Evolutionary conservation across 2,329 filamentous ascomycete species (phyloP).

Genomic region (Cytospora mali): DNA sequence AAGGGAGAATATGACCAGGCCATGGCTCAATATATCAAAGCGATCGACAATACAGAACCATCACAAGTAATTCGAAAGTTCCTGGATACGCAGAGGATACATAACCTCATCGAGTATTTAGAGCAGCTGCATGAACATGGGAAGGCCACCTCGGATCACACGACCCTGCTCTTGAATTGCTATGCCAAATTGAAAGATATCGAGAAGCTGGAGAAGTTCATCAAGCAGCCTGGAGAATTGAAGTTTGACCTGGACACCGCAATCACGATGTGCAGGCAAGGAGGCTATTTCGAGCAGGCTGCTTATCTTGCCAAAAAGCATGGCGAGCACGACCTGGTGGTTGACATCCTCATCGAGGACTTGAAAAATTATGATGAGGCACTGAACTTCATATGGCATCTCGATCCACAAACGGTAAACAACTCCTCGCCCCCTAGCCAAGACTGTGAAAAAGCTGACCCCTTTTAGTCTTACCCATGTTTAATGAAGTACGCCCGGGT

Average conservation of each 20-base stretch:
- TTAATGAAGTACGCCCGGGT: slow-evolving; percentile 95
- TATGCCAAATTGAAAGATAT: slow-evolving; percentile 98
- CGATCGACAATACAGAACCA: slow-evolving; percentile 93
- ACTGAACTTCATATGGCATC: slow-evolving; percentile 85
- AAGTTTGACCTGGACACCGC: slow-evolving; percentile 98
- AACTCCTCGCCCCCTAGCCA: background rate
- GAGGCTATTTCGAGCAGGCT: slow-evolving; percentile 94
- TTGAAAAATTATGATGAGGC: slow-evolving; percentile 89
- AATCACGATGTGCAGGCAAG: slow-evolving; percentile 96
- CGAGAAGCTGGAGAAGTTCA: slow-evolving; percentile 93
- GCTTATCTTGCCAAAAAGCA: slow-evolving; percentile 95
- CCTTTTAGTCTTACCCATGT: slow-evolving; percentile 73
- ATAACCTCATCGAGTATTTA: slow-evolving; percentile 95
- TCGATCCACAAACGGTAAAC: slow-evolving; percentile 76
- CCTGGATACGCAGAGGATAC: slow-evolving; percentile 93
- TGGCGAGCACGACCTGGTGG: slow-evolving; percentile 88
- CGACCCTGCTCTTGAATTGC: slow-evolving; percentile 90
- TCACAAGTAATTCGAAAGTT: slow-evolving; percentile 98
- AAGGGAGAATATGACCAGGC: slow-evolving; percentile 95
- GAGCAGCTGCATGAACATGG: slow-evolving; percentile 95
- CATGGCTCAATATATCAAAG: slow-evolving; percentile 98
- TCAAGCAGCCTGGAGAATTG: slow-evolving; percentile 90
- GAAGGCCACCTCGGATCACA: slow-evolving; percentile 92
- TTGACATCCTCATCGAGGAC: slow-evolving; percentile 95
- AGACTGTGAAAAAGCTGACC: slow-evolving; percentile 37